Evolutionary conservation across 768 basidiomycete genomes (phyloP).

Genomic region (Phaffia tasmanica): DNA sequence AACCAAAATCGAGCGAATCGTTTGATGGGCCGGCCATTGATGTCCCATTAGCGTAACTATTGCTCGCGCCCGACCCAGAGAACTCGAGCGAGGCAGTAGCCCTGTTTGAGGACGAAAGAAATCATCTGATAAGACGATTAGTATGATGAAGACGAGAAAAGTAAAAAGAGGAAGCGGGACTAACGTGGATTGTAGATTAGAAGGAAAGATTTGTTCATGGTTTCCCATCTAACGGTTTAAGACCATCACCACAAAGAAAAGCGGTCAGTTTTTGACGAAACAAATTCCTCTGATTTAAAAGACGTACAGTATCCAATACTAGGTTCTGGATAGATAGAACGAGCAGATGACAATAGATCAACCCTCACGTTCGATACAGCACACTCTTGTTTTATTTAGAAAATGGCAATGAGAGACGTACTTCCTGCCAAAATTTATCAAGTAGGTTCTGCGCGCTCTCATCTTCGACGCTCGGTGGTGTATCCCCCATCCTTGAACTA

Average conservation of each 20-base stretch:
- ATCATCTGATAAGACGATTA: background rate
- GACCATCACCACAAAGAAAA: background rate
- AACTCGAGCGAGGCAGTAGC: background rate
- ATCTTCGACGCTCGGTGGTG: constrained; percentile 22
- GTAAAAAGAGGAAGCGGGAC: background rate
- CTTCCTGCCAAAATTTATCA: constrained; percentile 21
- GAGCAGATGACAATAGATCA: background rate
- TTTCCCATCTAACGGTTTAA: constrained; percentile 2
- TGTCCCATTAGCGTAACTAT: background rate
- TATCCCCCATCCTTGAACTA: constrained; percentile 7
- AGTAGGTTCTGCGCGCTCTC: constrained; percentile 22
- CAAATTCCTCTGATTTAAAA: background rate
- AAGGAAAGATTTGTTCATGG: constrained; percentile 21
- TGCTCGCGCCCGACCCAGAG: background rate
- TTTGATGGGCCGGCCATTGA: background rate
- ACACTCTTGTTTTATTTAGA: background rate
- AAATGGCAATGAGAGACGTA: no score
- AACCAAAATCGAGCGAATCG: background rate
- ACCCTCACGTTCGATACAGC: background rate
- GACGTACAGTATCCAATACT: constrained; percentile 18
- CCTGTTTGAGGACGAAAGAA: background rate
- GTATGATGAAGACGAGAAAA: constrained; percentile 13
- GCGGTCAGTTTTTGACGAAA: background rate
- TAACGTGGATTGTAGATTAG: no score
- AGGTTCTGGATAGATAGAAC: constrained; percentile 2